Evolutionary conservation across 495 filamentous ascomycete genomes (phyloP).

Genomic region (Penicillium argentinense): DNA sequence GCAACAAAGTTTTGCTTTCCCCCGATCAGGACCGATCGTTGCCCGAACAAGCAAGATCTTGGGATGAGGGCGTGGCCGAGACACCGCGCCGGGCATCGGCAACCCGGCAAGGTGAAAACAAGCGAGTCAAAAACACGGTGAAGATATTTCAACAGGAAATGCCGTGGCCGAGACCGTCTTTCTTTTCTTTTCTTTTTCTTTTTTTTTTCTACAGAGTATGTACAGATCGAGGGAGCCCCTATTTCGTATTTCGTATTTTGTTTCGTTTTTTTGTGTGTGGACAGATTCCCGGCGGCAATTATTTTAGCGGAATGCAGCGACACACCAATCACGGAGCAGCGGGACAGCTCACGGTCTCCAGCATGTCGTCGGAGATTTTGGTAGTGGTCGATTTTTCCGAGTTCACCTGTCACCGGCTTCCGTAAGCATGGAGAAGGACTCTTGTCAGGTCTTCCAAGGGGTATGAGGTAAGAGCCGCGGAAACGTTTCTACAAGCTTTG

Average conservation of each 20-base stretch:
- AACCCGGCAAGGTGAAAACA: slow-evolving; percentile 19
- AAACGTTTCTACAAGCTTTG: slow-evolving; percentile 19
- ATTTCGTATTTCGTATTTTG: too few species aligned
- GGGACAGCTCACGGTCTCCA: too few species aligned
- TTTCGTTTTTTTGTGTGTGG: too few species aligned
- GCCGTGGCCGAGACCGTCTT: neutral
- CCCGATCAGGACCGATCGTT: slow-evolving; percentile 12
- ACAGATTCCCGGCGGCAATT: too few species aligned
- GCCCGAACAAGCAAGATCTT: slow-evolving; percentile 3
- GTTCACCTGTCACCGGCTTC: too few species aligned
- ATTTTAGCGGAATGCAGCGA: too few species aligned
- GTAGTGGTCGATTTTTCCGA: too few species aligned
- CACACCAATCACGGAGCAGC: too few species aligned
- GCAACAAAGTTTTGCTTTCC: slow-evolving; percentile 15
- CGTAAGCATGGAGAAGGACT: too few species aligned
- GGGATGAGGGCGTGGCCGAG: neutral
- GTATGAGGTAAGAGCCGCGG: too few species aligned
- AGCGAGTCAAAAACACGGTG: slow-evolving; percentile 12
- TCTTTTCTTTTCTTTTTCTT: neutral
- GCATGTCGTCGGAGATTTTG: neutral
- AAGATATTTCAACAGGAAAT: neutral
- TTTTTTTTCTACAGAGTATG: neutral
- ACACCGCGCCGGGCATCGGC: slow-evolving; percentile 12
- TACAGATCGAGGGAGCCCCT: too few species aligned
- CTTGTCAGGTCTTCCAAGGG: too few species aligned